Base-by-base conservation (phyloP, 148 eudicot species). In the Pharnaceum exiguum region DNA sequence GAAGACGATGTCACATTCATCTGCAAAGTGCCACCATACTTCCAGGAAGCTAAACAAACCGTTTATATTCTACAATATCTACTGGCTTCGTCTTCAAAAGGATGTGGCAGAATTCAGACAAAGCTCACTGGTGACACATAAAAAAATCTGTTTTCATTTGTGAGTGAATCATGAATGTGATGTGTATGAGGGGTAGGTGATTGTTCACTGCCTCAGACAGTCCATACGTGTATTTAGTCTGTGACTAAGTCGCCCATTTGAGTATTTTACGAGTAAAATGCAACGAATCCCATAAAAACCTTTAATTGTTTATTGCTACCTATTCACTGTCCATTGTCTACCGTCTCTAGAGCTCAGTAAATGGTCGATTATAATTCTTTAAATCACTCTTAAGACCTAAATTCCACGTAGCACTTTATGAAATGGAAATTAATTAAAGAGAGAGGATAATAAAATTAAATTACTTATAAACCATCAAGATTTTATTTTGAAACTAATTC, bases 201-300 rank as follows among this genome's bases (percentile, higher is more conserved):
- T 3, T n/a, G 39, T 45, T 29, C 40, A 44, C 21, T 21, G 26
- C 12, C 57, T 18, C 15, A n/a, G n/a, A n/a, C n/a, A n/a, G n/a
- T n/a, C n/a, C n/a, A n/a, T n/a, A n/a, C n/a, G n/a, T n/a, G n/a
- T n/a, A n/a, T n/a, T n/a, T n/a, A n/a, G n/a, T n/a, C n/a, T n/a
- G n/a, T n/a, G n/a, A n/a, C n/a, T n/a, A n/a, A n/a, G n/a, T n/a
- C n/a, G n/a, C n/a, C n/a, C n/a, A n/a, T n/a, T n/a, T n/a, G n/a
- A n/a, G n/a, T n/a, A n/a, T n/a, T n/a, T n/a, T n/a, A n/a, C n/a
- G n/a, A n/a, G n/a, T n/a, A n/a, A n/a, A n/a, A n/a, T n/a, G n/a
- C n/a, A n/a, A n/a, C n/a, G 27, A 57, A 57, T 40, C 60, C 60
- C 49, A 57, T 1, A n/a, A 26, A 39, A 39, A 40, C 32, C 17